Evolutionary conservation across 2,329 filamentous ascomycete genomes (phyloP).

Genomic region (Penicillium sp.): DNA sequence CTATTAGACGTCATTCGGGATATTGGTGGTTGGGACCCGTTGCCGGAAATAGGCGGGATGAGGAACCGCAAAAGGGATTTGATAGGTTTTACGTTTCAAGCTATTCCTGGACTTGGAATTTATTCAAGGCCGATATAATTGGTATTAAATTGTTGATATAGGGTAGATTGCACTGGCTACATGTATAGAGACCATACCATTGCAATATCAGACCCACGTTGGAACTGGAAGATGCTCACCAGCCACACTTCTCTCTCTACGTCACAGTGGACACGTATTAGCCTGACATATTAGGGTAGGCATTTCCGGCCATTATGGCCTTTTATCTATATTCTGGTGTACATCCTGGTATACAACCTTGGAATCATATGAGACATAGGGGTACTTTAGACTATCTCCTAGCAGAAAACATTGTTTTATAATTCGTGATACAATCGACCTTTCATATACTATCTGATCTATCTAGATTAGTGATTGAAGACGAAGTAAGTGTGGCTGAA

Average conservation of each 20-base stretch:
- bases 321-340: background rate
- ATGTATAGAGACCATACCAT: background rate
- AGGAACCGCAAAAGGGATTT: background rate
- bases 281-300: background rate
- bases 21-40: background rate
- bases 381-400: background rate
- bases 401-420: background rate
- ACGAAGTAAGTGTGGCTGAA: background rate
- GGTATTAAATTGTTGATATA: background rate
- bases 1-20: background rate
- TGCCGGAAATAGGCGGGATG: conserved; percentile 1
- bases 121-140: background rate
- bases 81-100: background rate
- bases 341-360: background rate
- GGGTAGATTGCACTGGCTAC: background rate
- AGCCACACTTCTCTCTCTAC: conserved; percentile 7
- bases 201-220: conserved; percentile 3
- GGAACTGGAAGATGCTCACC: background rate
- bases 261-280: conserved; percentile 18
- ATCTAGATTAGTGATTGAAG: background rate
- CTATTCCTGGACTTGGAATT: background rate
- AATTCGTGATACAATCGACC: background rate
- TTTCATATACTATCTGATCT: background rate
- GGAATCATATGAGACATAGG: background rate
- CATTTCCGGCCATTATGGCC: background rate